Evolutionary conservation across 805 yeast species (phyloP).

Genomic region (Candida maris): DNA sequence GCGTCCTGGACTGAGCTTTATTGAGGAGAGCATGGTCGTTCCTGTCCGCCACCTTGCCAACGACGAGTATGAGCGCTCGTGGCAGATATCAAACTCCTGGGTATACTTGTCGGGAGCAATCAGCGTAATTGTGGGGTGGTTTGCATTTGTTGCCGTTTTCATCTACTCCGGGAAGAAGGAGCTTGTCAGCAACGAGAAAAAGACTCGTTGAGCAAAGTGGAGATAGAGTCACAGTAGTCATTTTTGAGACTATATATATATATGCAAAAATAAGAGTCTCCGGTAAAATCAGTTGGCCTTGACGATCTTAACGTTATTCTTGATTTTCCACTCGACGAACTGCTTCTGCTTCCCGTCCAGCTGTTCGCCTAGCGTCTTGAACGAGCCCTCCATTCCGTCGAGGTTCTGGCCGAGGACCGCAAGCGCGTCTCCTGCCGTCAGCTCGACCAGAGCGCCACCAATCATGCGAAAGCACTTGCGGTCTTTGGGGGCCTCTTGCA

Average conservation of each 20-base stretch:
- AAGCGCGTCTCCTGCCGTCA: constrained; percentile 71
- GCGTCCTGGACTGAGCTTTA: constrained; percentile 69
- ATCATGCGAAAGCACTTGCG: constrained; percentile 90
- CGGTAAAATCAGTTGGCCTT: constrained; percentile 17
- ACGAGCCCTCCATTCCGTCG: constrained; percentile 42
- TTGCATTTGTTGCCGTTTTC: constrained; percentile 68
- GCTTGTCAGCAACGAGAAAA: constrained; percentile 17
- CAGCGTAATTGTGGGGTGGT: constrained; percentile 72
- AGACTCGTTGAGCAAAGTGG: constrained; percentile 10
- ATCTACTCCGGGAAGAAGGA: constrained; percentile 34
- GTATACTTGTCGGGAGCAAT: constrained; percentile 73
- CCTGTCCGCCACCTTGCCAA: constrained; percentile 93
- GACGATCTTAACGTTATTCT: constrained; percentile 48
- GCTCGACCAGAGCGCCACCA: constrained; percentile 87
- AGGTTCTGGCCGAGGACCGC: constrained; percentile 58
- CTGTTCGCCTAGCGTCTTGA: constrained; percentile 38
- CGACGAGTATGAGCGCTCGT: constrained; percentile 89
- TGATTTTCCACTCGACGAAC: constrained; percentile 47
- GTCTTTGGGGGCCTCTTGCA: constrained; percentile 45
- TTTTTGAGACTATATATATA: background rate
- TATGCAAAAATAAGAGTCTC: constrained; percentile 1
- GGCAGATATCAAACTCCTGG: constrained; percentile 93
- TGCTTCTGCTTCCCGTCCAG: constrained; percentile 37
- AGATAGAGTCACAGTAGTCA: too few species aligned
- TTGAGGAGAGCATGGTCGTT: constrained; percentile 63